These are phyloP conservation scores for Phlegmacium glaucopus DNA, from an alignment of 768 basidiomycete genomes.

Conservation along the genomic window DNA sequence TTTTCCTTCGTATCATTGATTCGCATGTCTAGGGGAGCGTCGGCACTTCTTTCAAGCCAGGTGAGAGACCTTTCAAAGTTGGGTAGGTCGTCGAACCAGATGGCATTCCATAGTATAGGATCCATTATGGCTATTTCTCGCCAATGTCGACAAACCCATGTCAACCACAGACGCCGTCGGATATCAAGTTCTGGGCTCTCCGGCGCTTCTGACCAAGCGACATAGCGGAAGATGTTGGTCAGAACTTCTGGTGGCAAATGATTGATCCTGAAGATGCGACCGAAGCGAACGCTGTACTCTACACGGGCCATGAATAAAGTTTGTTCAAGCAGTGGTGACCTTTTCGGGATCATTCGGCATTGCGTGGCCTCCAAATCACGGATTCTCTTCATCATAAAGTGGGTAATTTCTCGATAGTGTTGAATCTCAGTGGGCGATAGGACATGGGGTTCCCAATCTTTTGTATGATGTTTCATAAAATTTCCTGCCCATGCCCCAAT, in stretches of 20 bases:
- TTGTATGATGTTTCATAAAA: constrained; percentile 6
- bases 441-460: constrained; percentile 13
- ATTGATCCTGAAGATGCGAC: constrained; percentile 51
- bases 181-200: constrained; percentile 31
- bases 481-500: constrained; percentile 3
- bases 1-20: constrained; percentile 41
- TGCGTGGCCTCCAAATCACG: constrained; percentile 11
- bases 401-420: constrained; percentile 8
- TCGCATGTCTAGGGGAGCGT: constrained; percentile 56
- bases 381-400: constrained; percentile 12
- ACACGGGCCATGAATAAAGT: constrained; percentile 30
- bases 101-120: constrained; percentile 57
- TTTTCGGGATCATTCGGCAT: background rate
- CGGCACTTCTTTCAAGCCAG: constrained; percentile 57
- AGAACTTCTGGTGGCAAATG: constrained; percentile 67
- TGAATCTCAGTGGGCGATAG: constrained; percentile 10
- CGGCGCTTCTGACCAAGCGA: constrained; percentile 57
- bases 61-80: constrained; percentile 48
- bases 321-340: constrained; percentile 6
- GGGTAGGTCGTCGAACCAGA: constrained; percentile 57
- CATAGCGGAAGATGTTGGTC: constrained; percentile 57
- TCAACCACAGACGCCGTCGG: constrained; percentile 42
- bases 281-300: constrained; percentile 28
- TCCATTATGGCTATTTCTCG: constrained; percentile 45
- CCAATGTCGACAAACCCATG: constrained; percentile 60